phyloP scores from a whole-genome alignment of 192 early-diverging fungal genomes.

The Allomyces arbusculus region DNA sequence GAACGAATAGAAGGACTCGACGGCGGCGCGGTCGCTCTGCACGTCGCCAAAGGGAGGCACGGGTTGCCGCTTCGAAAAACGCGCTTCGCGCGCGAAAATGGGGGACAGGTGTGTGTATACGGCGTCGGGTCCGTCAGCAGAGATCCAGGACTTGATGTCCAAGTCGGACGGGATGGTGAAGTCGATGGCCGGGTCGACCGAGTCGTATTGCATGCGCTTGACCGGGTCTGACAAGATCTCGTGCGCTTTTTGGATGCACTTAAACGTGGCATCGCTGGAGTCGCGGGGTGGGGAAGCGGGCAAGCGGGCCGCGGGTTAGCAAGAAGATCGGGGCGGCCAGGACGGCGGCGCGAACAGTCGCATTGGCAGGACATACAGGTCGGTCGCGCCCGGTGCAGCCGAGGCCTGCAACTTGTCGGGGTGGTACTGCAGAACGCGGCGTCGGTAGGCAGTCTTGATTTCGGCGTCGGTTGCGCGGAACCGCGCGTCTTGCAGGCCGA shows the following conservation, averaged over 20 bases:
- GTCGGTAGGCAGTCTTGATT: constrained; percentile 45
- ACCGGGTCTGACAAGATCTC: constrained; percentile 46
- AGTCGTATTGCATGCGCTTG: constrained; percentile 58
- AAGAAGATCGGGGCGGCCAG: too few species aligned
- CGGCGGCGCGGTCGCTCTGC: not conserved
- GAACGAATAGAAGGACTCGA: constrained; percentile 65
- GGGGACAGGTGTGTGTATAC: constrained; percentile 22
- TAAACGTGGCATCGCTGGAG: constrained; percentile 48
- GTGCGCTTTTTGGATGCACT: constrained; percentile 56
- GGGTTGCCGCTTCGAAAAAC: constrained; percentile 31
- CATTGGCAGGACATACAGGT: too few species aligned
- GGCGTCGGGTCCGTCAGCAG: constrained; percentile 11
- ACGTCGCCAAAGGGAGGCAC: too few species aligned
- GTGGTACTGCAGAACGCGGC: constrained; percentile 38
- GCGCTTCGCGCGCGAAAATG: constrained; percentile 46
- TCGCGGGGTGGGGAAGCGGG: not conserved
- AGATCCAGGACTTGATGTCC: constrained; percentile 22
- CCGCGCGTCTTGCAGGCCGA: constrained; percentile 45
- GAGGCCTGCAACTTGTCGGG: constrained; percentile 42
- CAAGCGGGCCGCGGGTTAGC: too few species aligned
- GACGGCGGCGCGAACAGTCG: too few species aligned
- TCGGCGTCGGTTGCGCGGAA: constrained; percentile 45
- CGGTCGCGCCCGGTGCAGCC: constrained; percentile 2
- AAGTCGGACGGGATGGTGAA: constrained; percentile 27
- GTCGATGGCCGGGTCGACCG: constrained; percentile 50